phyloP scores from a whole-genome alignment of 805 yeast genomes.

The Myxozyma sirexii region DNA sequence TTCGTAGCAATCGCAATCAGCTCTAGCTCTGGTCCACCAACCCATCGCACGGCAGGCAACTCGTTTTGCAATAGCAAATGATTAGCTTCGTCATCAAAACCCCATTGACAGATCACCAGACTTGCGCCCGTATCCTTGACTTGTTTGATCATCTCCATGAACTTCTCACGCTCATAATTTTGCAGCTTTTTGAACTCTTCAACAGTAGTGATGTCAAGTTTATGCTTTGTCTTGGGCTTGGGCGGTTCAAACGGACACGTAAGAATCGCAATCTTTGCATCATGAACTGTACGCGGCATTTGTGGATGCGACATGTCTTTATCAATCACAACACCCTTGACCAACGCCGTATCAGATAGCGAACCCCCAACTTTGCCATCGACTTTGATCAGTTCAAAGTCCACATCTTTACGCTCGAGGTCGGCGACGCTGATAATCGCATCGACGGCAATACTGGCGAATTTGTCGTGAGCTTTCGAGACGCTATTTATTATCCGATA shows the following conservation, averaged over 20 bases:
- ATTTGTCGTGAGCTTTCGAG: slow-evolving; percentile 87
- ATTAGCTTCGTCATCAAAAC: slow-evolving; percentile 98
- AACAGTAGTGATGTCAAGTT: slow-evolving; percentile 87
- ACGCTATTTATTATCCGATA: slow-evolving; percentile 47
- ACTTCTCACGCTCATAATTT: slow-evolving; percentile 87
- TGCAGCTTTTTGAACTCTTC: slow-evolving; percentile 92
- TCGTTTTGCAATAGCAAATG: slow-evolving; percentile 85
- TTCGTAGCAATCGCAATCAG: slow-evolving; percentile 95
- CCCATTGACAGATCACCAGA: slow-evolving; percentile 98
- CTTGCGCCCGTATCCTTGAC: slow-evolving; percentile 93
- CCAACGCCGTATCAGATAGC: slow-evolving; percentile 77
- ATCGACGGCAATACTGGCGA: slow-evolving; percentile 97
- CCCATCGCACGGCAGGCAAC: slow-evolving; percentile 98
- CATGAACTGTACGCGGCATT: slow-evolving; percentile 80
- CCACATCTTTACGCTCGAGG: slow-evolving; percentile 89
- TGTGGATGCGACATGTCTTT: slow-evolving; percentile 98
- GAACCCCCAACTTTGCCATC: slow-evolving; percentile 97
- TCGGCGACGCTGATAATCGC: slow-evolving; percentile 92
- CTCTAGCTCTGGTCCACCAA: slow-evolving; percentile 82
- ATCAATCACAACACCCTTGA: slow-evolving; percentile 90
- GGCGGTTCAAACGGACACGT: slow-evolving; percentile 99
- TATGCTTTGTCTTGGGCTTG: slow-evolving; percentile 98
- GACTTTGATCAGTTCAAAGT: slow-evolving; percentile 92
- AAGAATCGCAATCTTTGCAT: slow-evolving; percentile 88
- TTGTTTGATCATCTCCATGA: slow-evolving; percentile 82